Evolutionary conservation across 2,329 filamentous ascomycete genomes (phyloP), one percentile per base, ranked within the genome.

Genomic region (Myriosclerotinia scirpicola): DNA sequence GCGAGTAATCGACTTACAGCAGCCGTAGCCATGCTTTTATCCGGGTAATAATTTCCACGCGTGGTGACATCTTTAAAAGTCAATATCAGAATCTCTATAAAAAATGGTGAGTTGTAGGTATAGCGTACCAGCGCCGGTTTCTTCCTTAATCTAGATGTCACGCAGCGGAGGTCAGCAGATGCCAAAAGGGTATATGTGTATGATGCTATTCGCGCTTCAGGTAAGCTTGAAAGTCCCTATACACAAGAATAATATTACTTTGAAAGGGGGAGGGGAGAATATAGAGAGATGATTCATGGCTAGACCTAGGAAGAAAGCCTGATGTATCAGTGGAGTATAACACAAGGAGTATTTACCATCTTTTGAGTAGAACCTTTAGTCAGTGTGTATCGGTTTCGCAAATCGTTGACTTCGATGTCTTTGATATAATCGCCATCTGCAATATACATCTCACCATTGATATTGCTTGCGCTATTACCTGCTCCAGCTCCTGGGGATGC

Each of bases 81-180:
- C 82, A 87, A 86, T 77, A 80, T 85, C 53, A 81, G 80, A 80
- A 79, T 75, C 70, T 76, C 70, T 73, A 73, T 71, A 56, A 69
- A 64, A 74, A 76, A 75, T 70, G 56, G 70, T 75, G 75, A 75
- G 70, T 75, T 78, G 79, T 80, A 81, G 80, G 81, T 82, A 79
- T 81, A 83, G 87, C 93, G 89, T 99, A 99, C 95, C 95, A 85
- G 95, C 94, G 86, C 95, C 95, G 89, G 94, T 98, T 77, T 97
- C 92, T 84, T 97, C 94, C 90, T 97, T 96, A 77, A 99, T 99
- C 95, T 99, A 93, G 76, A 91, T 90, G 81, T 87, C 88, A 95
- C 86, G 88, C 85, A 89, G 81, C 81, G 81, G 85, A 89, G 87
- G 93, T 97, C 88, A 98, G 93, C 92, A 95, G 87, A 88, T 92